These are phyloP conservation scores for Ammopiptanthus mongolicus DNA, from an alignment of 306 rosid species.

Conservation along the genomic window DNA sequence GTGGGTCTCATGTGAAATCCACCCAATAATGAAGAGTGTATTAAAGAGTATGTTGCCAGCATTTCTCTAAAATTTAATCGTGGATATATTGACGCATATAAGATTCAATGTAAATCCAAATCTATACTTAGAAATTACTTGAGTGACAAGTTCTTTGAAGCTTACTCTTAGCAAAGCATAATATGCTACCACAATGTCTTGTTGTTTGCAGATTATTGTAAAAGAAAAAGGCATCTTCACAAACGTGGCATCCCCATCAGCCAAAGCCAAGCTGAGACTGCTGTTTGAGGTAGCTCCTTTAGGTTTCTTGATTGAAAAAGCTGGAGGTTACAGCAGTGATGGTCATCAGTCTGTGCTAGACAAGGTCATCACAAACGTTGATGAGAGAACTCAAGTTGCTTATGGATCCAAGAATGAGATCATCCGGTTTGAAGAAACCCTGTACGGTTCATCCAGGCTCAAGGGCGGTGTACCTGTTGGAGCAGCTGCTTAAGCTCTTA, in stretches of 20 bases:
- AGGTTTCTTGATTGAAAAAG: slow-evolving; percentile 80
- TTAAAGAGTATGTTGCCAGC: too few relatives aligned
- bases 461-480: slow-evolving; percentile 88
- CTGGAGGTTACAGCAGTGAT: slow-evolving; percentile 96
- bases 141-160: not conserved
- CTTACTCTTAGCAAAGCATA: not conserved
- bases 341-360: slow-evolving; percentile 81
- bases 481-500: slow-evolving; percentile 60
- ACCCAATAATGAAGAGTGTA: too few relatives aligned
- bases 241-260: slow-evolving; percentile 79
- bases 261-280: slow-evolving; percentile 92
- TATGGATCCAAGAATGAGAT: slow-evolving; percentile 93
- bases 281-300: slow-evolving; percentile 98
- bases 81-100: too few relatives aligned
- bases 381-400: slow-evolving; percentile 95
- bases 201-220: slow-evolving; percentile 63
- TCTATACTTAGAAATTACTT: not conserved
- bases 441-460: slow-evolving; percentile 93
- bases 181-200: not conserved
- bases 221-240: slow-evolving; percentile 96
- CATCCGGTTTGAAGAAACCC: slow-evolving; percentile 86
- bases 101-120: too few relatives aligned
- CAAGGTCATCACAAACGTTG: slow-evolving; percentile 65
- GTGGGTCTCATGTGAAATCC: too few relatives aligned
- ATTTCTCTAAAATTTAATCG: too few relatives aligned